phyloP scores from a whole-genome alignment of 2,329 filamentous ascomycete genomes.

The Botryotinia globosa region DNA sequence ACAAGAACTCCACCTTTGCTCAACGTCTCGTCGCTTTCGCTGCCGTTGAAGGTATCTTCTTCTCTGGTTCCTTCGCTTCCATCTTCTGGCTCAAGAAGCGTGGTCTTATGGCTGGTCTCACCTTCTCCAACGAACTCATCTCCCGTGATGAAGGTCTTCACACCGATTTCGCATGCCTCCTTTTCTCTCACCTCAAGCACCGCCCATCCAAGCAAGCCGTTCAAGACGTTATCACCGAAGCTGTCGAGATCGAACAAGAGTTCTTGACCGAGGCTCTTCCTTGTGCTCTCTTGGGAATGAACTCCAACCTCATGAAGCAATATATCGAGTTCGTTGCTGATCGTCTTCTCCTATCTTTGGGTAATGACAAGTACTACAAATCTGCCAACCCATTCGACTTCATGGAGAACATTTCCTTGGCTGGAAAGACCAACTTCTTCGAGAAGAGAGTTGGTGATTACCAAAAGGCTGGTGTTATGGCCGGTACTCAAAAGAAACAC shows the following conservation, averaged over 20 bases:
- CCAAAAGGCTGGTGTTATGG: constrained; percentile 99
- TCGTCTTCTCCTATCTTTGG: constrained; percentile 85
- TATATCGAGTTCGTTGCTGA: constrained; percentile 99
- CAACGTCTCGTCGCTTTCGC: constrained; percentile 95
- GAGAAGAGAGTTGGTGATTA: constrained; percentile 99
- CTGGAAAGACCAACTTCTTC: constrained; percentile 99
- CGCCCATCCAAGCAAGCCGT: constrained; percentile 81
- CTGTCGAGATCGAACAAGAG: constrained; percentile 92
- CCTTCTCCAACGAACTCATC: constrained; percentile 99
- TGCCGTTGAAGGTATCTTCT: constrained; percentile 99
- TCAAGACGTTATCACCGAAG: constrained; percentile 86
- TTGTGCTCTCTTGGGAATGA: constrained; percentile 94
- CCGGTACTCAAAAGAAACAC: constrained; percentile 75
- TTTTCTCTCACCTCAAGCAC: constrained; percentile 96
- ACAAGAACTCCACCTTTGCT: constrained; percentile 90
- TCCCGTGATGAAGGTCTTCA: constrained; percentile 99
- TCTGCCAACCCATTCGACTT: constrained; percentile 97
- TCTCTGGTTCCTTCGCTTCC: constrained; percentile 95
- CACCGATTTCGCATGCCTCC: constrained; percentile 96
- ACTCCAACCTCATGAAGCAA: constrained; percentile 95
- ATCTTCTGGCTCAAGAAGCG: constrained; percentile 99
- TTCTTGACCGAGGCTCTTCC: constrained; percentile 96
- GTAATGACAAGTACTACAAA: constrained; percentile 93
- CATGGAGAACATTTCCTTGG: constrained; percentile 99
- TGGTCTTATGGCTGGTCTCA: constrained; percentile 95